phyloP scores from a whole-genome alignment of 2,329 filamentous ascomycete genomes.

The Malbranchea zuffiana region DNA sequence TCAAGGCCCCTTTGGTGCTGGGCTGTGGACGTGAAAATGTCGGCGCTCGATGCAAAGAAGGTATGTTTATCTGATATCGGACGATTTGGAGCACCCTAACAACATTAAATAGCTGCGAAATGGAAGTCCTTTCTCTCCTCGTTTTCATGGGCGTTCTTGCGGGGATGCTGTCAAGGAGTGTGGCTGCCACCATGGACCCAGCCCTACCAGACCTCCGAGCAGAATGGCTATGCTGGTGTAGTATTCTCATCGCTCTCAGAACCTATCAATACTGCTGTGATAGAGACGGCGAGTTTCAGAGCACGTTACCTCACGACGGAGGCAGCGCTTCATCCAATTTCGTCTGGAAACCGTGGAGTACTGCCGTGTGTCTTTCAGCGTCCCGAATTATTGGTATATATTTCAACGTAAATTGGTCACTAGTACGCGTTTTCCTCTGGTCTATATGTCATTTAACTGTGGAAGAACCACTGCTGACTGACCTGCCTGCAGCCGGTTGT shows the following conservation, averaged over 20 bases:
- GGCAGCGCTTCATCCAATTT: too few relatives aligned
- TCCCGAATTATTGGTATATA: background rate
- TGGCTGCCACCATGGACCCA: background rate
- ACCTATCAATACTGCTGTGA: background rate
- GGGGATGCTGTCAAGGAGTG: background rate
- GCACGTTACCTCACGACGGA: background rate
- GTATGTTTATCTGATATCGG: too few relatives aligned
- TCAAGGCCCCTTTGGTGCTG: too few relatives aligned
- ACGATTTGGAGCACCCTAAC: too few relatives aligned
- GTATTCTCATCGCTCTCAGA: background rate
- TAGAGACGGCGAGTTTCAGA: background rate
- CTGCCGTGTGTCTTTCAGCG: background rate
- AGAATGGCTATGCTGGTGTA: background rate
- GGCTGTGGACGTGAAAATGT: too few relatives aligned
- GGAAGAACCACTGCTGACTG: too few relatives aligned
- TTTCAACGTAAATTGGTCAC: background rate
- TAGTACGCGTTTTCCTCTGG: background rate
- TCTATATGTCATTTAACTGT: too few relatives aligned
- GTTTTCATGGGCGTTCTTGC: background rate
- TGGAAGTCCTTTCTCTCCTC: background rate
- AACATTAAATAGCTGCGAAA: too few relatives aligned
- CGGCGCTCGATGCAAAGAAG: too few relatives aligned
- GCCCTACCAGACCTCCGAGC: background rate
- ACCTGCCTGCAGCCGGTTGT: background rate
- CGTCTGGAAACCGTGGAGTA: conserved; percentile 2